These are phyloP conservation scores for Cercophora sp. DNA, from an alignment of 495 filamentous ascomycete species.

Conservation along the genomic window DNA sequence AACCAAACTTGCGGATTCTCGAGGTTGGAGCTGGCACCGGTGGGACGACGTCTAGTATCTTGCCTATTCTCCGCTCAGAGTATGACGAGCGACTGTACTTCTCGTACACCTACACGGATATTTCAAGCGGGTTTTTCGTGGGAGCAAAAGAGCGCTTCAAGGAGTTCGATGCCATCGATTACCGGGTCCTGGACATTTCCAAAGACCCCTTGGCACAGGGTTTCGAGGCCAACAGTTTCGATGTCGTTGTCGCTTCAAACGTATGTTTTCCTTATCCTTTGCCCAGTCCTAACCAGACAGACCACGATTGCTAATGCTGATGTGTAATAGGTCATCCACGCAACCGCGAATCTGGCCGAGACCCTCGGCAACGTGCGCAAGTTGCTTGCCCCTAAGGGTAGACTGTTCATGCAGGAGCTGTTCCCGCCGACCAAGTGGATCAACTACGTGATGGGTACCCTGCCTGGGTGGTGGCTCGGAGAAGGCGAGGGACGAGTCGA, in stretches of 20 bases:
- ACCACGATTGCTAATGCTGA: no score
- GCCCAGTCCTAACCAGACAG: no score
- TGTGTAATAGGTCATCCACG: background rate
- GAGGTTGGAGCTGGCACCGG: slow-evolving; percentile 49
- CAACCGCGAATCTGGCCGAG: background rate
- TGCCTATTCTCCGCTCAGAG: slow-evolving; percentile 19
- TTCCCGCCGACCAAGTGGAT: background rate
- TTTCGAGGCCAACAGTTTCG: background rate
- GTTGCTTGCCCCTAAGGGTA: background rate
- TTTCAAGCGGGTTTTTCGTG: slow-evolving; percentile 51
- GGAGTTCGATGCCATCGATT: background rate
- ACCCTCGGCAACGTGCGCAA: background rate
- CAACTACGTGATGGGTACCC: background rate
- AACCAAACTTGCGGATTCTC: slow-evolving; percentile 38
- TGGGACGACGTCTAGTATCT: slow-evolving; percentile 26
- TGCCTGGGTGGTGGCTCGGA: background rate
- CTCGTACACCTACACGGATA: slow-evolving; percentile 50
- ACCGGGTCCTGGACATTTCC: background rate
- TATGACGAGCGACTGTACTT: slow-evolving; percentile 22
- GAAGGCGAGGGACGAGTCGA: background rate
- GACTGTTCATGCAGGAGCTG: background rate
- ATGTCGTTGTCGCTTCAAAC: background rate
- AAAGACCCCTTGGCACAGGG: background rate
- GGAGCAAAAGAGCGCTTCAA: no score
- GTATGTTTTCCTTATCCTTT: no score